A percentile compares a stretch with the other conserved stretches of the same genome.
phyloP scores from a whole-genome alignment of 495 filamentous ascomycete species.

The Annulohypoxylon nitens region DNA sequence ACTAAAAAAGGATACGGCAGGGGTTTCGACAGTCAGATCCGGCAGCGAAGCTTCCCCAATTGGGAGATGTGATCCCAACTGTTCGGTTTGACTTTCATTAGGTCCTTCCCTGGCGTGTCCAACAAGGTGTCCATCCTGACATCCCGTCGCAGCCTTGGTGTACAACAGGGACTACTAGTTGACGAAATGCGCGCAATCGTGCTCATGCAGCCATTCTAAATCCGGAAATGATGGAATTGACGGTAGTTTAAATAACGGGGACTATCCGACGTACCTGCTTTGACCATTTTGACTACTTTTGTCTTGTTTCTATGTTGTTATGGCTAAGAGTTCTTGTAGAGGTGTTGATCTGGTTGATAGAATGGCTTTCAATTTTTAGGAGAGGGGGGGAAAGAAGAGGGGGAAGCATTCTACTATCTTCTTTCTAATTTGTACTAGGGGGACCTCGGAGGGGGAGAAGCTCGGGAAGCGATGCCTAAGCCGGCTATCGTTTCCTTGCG shows the following conservation, averaged over 20 bases:
- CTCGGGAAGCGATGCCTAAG: slow-evolving; percentile 35
- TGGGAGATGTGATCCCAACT: slow-evolving; percentile 34
- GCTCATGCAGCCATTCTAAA: slow-evolving; percentile 54
- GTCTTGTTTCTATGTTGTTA: slow-evolving; percentile 29
- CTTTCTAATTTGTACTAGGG: slow-evolving; percentile 50
- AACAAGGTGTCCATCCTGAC: slow-evolving; percentile 51
- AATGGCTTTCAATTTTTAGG: slow-evolving; percentile 34
- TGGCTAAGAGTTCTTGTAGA: slow-evolving; percentile 30
- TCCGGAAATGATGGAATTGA: slow-evolving; percentile 46
- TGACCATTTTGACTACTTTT: slow-evolving; percentile 81
- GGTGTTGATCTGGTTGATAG: slow-evolving; percentile 22
- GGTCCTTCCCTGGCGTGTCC: slow-evolving; percentile 38
- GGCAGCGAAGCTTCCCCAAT: slow-evolving; percentile 25
- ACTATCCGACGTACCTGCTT: slow-evolving; percentile 80
- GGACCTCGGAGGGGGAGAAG: slow-evolving; percentile 33
- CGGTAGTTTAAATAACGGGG: slow-evolving; percentile 42
- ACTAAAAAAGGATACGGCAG: slow-evolving; percentile 34
- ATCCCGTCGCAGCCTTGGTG: slow-evolving; percentile 40
- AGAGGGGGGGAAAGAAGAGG: slow-evolving; percentile 37
- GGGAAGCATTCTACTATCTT: slow-evolving; percentile 30
- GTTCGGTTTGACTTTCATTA: slow-evolving; percentile 31
- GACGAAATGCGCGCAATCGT: slow-evolving; percentile 55
- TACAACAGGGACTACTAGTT: slow-evolving; percentile 41
- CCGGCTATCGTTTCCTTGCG: slow-evolving; percentile 24
- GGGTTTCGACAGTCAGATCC: slow-evolving; percentile 33